Evolutionary conservation across 2,329 filamentous ascomycete species (phyloP).

Genomic region (Drechslerella stenobrocha): DNA sequence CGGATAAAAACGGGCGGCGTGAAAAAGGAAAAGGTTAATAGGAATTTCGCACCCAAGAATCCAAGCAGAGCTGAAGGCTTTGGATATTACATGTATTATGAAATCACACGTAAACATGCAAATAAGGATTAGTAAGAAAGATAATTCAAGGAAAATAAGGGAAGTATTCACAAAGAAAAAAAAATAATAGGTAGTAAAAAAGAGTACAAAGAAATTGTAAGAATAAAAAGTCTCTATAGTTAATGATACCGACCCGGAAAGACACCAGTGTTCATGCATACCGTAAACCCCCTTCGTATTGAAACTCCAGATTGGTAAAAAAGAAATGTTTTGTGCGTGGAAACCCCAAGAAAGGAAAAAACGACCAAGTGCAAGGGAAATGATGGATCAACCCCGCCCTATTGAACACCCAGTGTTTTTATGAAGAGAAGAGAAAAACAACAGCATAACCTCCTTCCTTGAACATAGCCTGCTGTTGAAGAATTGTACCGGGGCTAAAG

Average conservation of each 20-base stretch:
- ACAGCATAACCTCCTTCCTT: conserved; percentile 21
- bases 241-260: conserved; percentile 48
- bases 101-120: conserved; percentile 36
- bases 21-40: conserved; percentile 34
- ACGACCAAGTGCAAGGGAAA: conserved; percentile 24
- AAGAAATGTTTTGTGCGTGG: conserved; percentile 36
- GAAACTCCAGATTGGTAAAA: conserved; percentile 48
- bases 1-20: conserved; percentile 26
- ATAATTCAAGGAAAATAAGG: conserved; percentile 2
- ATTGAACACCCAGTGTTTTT: conserved; percentile 42
- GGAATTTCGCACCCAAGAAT: conserved; percentile 20
- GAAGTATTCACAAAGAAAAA: conserved; percentile 34
- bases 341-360: conserved; percentile 31
- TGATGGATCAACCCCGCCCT: conserved; percentile 42
- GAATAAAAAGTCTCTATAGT: conserved; percentile 47
- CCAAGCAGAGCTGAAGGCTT: conserved; percentile 23
- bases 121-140: conserved; percentile 3
- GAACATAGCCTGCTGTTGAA: conserved; percentile 31
- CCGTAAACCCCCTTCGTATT: conserved; percentile 46
- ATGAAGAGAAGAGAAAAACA: conserved; percentile 36
- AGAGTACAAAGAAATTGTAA: conserved; percentile 26
- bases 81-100: conserved; percentile 41
- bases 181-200: conserved; percentile 23
- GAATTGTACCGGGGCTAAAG: conserved; percentile 42
- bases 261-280: conserved; percentile 49